phyloP scores from a whole-genome alignment of 805 yeast species.

The Kodamaea leandrae region DNA sequence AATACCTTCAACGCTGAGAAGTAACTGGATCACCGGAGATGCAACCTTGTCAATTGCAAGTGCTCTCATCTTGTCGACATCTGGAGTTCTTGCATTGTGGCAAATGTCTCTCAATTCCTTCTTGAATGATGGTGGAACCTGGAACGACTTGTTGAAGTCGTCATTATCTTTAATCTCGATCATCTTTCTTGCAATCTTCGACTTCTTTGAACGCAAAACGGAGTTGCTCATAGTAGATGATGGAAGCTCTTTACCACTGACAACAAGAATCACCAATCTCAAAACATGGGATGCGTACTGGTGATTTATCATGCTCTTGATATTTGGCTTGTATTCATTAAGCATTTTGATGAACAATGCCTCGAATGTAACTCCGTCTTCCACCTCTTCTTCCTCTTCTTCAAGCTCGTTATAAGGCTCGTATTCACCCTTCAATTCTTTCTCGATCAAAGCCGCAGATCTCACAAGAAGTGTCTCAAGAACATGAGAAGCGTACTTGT shows the following conservation, averaged over 20 bases:
- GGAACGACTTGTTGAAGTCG: slow-evolving; percentile 64
- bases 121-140: slow-evolving; percentile 68
- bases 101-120: slow-evolving; percentile 54
- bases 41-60: slow-evolving; percentile 75
- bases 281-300: slow-evolving; percentile 88
- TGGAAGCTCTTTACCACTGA: slow-evolving; percentile 78
- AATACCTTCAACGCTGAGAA: slow-evolving; percentile 77
- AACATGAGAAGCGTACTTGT: slow-evolving; percentile 92
- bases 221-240: slow-evolving; percentile 67
- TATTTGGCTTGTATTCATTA: slow-evolving; percentile 60
- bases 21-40: slow-evolving; percentile 81
- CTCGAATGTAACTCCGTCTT: slow-evolving; percentile 57
- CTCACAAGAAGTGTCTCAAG: slow-evolving; percentile 80
- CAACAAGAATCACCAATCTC: slow-evolving; percentile 64
- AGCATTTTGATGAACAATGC: slow-evolving; percentile 61
- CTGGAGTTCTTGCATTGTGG: slow-evolving; percentile 33
- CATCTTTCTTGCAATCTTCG: slow-evolving; percentile 90
- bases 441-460: slow-evolving; percentile 70
- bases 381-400: slow-evolving; percentile 34
- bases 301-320: slow-evolving; percentile 61
- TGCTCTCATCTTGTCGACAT: slow-evolving; percentile 54
- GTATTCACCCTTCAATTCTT: slow-evolving; percentile 50
- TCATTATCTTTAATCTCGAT: slow-evolving; percentile 79
- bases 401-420: slow-evolving; percentile 26
- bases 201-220: slow-evolving; percentile 75